These are phyloP conservation scores for Calocera cornea DNA, from an alignment of 768 basidiomycete genomes.

Conservation along the genomic window DNA sequence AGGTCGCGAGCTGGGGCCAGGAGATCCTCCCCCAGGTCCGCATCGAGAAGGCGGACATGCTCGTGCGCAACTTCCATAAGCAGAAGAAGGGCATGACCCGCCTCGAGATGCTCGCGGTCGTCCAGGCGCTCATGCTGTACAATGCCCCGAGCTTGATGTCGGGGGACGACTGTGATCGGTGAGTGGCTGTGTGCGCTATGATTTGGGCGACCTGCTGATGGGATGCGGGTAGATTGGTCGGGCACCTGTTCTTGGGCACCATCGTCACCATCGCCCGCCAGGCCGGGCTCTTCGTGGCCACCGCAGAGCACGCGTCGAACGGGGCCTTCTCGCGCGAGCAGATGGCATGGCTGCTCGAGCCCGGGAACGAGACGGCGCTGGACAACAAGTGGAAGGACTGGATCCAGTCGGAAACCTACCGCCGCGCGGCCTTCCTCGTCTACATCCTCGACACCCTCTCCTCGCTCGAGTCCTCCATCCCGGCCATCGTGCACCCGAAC, in stretches of 20 bases:
- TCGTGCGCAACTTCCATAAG: conserved; percentile 20
- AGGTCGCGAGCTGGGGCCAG: conserved; percentile 15
- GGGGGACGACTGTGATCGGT: conserved; percentile 12
- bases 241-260: conserved; percentile 22
- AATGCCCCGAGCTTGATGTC: conserved; percentile 22
- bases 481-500: conserved; percentile 18
- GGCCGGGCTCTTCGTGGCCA: conserved; percentile 23
- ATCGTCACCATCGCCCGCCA: conserved; percentile 25
- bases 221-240: conserved; percentile 16
- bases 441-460: conserved; percentile 29
- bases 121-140: conserved; percentile 19
- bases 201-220: conserved; percentile 5
- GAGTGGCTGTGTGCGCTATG: background rate
- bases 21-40: conserved; percentile 19
- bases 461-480: conserved; percentile 25
- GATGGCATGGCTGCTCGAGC: conserved; percentile 12
- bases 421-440: conserved; percentile 25
- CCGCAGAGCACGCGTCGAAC: conserved; percentile 19
- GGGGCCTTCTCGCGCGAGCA: conserved; percentile 13
- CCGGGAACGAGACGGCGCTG: conserved; percentile 17
- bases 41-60: conserved; percentile 27
- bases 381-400: conserved; percentile 25
- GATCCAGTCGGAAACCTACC: conserved; percentile 26
- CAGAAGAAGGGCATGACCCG: background rate
- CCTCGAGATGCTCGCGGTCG: conserved; percentile 2